phyloP scores from a whole-genome alignment of 2,329 filamentous ascomycete species.

The Zymoseptoria tritici region DNA sequence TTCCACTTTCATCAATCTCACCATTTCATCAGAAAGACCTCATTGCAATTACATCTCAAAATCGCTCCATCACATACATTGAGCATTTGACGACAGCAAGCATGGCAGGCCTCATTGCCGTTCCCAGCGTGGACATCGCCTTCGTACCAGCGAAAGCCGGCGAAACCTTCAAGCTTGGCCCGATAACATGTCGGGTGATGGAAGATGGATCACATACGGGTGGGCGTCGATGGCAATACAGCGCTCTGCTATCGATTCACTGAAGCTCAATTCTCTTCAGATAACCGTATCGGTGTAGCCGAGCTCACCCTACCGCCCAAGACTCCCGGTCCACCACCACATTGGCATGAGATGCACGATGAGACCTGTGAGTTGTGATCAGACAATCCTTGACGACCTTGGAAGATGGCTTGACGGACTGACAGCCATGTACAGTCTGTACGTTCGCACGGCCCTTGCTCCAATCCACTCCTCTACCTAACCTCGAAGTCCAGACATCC shows the following conservation, averaged over 20 bases:
- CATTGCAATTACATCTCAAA: not conserved
- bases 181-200: conserved; percentile 44
- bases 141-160: conserved; percentile 43
- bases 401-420: not conserved
- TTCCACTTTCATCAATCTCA: not conserved
- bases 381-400: no score
- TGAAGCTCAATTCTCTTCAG: conserved; percentile 13
- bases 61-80: no score
- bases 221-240: no score
- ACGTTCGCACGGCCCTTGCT: not conserved
- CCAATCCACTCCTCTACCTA: not conserved
- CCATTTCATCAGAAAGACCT: not conserved
- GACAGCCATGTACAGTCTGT: not conserved
- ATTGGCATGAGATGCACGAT: conserved; percentile 54
- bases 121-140: conserved; percentile 40
- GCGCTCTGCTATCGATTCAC: no score
- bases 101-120: conserved; percentile 25
- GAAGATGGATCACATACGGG: conserved; percentile 46
- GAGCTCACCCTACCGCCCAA: conserved; percentile 44
- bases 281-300: conserved; percentile 43
- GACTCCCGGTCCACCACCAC: conserved; percentile 41
- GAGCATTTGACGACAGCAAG: no score
- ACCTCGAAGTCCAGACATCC: conserved; percentile 38
- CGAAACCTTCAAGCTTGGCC: conserved; percentile 44
- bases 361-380: conserved; percentile 32